Percentiles rank a stretch among this genome's conserved stretches.
phyloP scores from a whole-genome alignment of 306 rosid species.

The Medicago ruthenica region DNA sequence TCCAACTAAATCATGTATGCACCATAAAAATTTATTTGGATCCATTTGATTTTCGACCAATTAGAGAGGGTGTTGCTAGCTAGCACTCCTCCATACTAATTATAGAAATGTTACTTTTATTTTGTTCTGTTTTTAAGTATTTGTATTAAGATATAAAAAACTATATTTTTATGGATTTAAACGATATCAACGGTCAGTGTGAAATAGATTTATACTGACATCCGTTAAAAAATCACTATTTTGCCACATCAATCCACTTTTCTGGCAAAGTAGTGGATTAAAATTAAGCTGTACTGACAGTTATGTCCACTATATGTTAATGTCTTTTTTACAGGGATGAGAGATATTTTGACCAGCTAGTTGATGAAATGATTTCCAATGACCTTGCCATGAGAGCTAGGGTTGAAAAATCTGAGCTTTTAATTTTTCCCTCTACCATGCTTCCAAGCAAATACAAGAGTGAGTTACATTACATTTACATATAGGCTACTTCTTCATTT shows the following conservation, averaged over 20 bases:
- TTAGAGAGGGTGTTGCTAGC: too few relatives aligned
- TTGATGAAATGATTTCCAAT: constrained; percentile 51
- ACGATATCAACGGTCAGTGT: not conserved
- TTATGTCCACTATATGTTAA: not conserved
- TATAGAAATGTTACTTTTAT: not conserved
- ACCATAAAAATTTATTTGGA: too few relatives aligned
- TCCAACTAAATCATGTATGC: too few relatives aligned
- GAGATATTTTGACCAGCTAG: constrained; percentile 49
- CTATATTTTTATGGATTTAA: not conserved
- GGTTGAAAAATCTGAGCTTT: constrained; percentile 64
- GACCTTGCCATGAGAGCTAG: constrained; percentile 66
- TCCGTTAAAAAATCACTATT: too few relatives aligned
- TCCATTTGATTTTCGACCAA: too few relatives aligned
- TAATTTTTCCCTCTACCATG: constrained; percentile 63
- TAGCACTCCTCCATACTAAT: not conserved
- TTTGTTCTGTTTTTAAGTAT: not conserved
- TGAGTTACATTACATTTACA: constrained; percentile 44
- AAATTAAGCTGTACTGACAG: too few relatives aligned
- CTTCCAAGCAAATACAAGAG: constrained; percentile 61
- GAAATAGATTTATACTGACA: not conserved
- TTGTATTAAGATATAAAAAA: not conserved
- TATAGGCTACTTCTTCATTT: not conserved
- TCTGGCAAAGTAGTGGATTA: too few relatives aligned
- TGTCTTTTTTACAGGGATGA: constrained; percentile 48
- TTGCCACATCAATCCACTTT: too few relatives aligned